A percentile compares a stretch with the other conserved stretches of the same genome.
Conservation (phyloP, 2,329 filamentous ascomycete genomes). For the Fusarium euwallaceae region DNA sequence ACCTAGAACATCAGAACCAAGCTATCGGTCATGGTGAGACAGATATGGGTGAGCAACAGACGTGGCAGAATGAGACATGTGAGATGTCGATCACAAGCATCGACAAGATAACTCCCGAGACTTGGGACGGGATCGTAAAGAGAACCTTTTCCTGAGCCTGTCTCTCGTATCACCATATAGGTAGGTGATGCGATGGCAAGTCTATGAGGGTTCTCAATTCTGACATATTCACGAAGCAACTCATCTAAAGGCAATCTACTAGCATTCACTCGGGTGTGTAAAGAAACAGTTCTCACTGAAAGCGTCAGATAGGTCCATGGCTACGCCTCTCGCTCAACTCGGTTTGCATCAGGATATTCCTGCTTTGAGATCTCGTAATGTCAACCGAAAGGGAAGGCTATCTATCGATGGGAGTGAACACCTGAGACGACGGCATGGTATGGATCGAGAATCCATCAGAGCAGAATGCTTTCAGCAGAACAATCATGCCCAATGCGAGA, state of each 20-base stretch:
- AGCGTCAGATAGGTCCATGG: not conserved
- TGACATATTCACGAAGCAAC: not conserved
- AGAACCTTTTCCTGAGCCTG: not conserved
- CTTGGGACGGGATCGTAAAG: not conserved
- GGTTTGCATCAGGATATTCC: not conserved
- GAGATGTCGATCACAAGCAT: not conserved
- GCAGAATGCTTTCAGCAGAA: not conserved
- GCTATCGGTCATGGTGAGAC: not conserved
- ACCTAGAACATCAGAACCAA: not conserved
- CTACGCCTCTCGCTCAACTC: not conserved
- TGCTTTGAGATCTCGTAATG: not conserved
- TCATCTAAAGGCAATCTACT: not conserved
- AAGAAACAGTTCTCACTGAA: not conserved
- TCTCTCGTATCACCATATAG: not conserved
- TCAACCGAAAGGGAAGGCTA: not conserved
- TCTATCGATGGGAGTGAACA: not conserved
- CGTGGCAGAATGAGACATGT: not conserved
- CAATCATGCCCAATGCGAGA: not conserved
- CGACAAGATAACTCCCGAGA: not conserved
- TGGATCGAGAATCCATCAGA: not conserved
- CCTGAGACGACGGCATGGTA: not conserved
- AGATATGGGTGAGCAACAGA: not conserved
- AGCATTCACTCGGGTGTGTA: not conserved
- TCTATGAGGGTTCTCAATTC: not conserved
- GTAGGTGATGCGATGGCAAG: not conserved